Evolutionary conservation across 1,284 basidiomycete species (phyloP).

Genomic region (Pisolithus thermaeus): DNA sequence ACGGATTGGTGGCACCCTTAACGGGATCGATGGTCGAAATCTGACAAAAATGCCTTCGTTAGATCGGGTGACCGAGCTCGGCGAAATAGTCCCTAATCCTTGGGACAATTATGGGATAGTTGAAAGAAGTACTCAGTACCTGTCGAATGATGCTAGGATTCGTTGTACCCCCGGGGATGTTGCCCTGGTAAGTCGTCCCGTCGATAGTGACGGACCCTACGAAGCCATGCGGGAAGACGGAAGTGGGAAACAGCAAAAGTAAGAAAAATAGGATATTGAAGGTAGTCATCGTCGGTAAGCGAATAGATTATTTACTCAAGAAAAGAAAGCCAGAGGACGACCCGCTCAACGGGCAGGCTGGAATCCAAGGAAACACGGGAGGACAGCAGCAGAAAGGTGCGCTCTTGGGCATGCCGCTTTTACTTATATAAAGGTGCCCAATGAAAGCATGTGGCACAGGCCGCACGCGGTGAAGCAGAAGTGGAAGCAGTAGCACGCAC

Average conservation of each 20-base stretch:
- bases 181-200: slow-evolving; percentile 29
- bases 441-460: too few species aligned
- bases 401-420: too few species aligned
- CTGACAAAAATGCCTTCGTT: slow-evolving; percentile 5
- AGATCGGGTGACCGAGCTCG: neutral
- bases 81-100: neutral
- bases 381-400: too few species aligned
- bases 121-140: slow-evolving; percentile 9
- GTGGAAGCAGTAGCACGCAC: too few species aligned
- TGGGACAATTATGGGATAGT: too few species aligned
- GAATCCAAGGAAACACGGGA: neutral
- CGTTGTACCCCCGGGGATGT: slow-evolving; percentile 20
- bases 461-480: too few species aligned
- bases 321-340: neutral
- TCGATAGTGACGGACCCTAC: slow-evolving; percentile 27
- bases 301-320: neutral
- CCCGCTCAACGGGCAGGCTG: neutral
- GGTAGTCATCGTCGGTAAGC: slow-evolving; percentile 9
- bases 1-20: slow-evolving; percentile 34
- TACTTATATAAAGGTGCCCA: too few species aligned
- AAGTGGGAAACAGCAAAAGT: slow-evolving; percentile 13
- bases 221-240: slow-evolving; percentile 29
- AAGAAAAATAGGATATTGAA: slow-evolving; percentile 10
- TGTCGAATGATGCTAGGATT: slow-evolving; percentile 31
- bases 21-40: slow-evolving; percentile 35